Base-by-base conservation (phyloP, 148 eudicot species). In the Oxyria digyna region DNA sequence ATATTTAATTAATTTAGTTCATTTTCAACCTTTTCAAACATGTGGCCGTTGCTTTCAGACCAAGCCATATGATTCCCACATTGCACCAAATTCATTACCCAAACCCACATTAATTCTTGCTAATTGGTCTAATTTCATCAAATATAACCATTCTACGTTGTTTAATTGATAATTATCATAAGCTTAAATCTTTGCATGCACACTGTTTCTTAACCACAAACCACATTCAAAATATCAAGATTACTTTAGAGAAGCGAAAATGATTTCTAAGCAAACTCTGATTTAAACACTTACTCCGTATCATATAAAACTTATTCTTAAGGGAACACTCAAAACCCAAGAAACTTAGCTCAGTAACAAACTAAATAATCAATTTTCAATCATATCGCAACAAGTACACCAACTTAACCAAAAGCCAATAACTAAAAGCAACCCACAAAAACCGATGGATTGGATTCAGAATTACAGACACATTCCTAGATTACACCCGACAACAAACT, bases 401-500 rank as follows among this genome's bases (percentile, higher is more conserved):
- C 14, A 24, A 20, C 11, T 1, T 8, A 49, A 24, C n/a, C n/a
- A 21, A 50, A 20, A 52, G 0, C 14, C 29, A 20, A 52, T 24
- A 9, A 52, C 62, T 24, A 23, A 24, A 59, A 1, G 29, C 65
- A 59, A 59, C 65, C 65, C 65, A 27, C 4, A 27, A 59, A 59
- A 59, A 59, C 65, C 14, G 9, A 13, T 37, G 38, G 65, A 59
- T 59, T 59, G 65, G 65, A 59, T 59, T 59, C 38, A 29, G 38
- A 59, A 35, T 35, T 35, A 35, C 38, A 35, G 38, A 35, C n/a
- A 17, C 63, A 55, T 55, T 55, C 4, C 63, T 4, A 26, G 63
- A 24, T 55, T 55, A 26, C 62, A 54, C 62, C 32, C 62, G 18
- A 21, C n/a, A 48, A 8, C 4, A 18, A 48, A 48, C 5, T 33